Percentiles rank a stretch among this genome's conserved stretches.
Evolutionary conservation across 2,329 filamentous ascomycete species (phyloP).

Genomic region (Atkinsonella texensis): DNA sequence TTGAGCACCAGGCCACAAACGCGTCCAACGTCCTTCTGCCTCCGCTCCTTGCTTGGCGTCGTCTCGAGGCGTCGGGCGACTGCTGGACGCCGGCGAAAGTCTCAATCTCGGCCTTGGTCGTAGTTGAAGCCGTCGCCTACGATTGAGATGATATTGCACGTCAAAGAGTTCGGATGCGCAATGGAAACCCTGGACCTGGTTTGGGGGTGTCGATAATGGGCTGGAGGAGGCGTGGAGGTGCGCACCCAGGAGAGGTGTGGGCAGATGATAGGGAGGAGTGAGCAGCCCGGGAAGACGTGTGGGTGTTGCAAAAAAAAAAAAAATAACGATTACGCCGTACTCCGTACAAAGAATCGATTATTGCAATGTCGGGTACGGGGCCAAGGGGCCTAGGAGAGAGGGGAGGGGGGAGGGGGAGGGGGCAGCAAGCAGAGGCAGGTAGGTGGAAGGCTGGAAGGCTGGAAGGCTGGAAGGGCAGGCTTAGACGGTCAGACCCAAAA

Average conservation of each 20-base stretch:
- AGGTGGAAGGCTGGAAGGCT: background rate
- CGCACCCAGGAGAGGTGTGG: slow-evolving; percentile 22
- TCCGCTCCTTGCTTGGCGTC: slow-evolving; percentile 3
- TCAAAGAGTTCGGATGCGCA: slow-evolving; percentile 9
- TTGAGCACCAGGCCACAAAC: slow-evolving; percentile 1
- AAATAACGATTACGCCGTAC: background rate
- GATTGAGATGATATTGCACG: slow-evolving; percentile 4
- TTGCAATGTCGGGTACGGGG: slow-evolving; percentile 1
- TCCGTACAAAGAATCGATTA: background rate
- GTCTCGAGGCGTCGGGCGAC: slow-evolving; percentile 2
- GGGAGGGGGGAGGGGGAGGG: background rate
- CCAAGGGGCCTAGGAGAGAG: background rate
- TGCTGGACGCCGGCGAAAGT: slow-evolving; percentile 2
- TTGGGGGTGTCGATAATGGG: slow-evolving; percentile 31
- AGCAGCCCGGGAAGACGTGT: slow-evolving; percentile 8
- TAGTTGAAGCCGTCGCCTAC: slow-evolving; percentile 5
- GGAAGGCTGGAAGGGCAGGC: background rate
- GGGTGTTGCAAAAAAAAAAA: slow-evolving; percentile 5
- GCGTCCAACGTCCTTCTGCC: slow-evolving; percentile 4
- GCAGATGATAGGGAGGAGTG: slow-evolving; percentile 17
- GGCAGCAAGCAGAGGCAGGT: background rate
- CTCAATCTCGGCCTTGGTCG: slow-evolving; percentile 2
- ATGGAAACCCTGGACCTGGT: slow-evolving; percentile 18
- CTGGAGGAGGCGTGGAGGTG: slow-evolving; percentile 27
- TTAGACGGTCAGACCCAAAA: too few species aligned